These are phyloP conservation scores for Cynanchum wilfordii DNA, from an alignment of 257 asterid species.

Conservation along the genomic window DNA sequence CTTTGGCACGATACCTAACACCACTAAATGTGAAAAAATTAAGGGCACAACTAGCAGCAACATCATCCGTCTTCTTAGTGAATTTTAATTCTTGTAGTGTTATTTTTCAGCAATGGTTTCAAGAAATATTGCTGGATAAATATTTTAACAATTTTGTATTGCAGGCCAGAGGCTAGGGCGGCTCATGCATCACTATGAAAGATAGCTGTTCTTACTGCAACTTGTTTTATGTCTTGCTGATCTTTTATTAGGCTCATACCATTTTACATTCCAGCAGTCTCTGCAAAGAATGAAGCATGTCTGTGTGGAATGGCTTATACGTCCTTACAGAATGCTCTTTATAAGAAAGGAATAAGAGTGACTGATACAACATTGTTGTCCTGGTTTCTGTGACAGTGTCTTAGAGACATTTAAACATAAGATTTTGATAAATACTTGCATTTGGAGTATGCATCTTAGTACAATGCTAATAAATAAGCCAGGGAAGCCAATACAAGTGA, in stretches of 20 bases:
- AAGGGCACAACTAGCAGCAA: not conserved
- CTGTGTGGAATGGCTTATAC: not conserved
- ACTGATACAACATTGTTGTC: not conserved
- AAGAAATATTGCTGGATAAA: not conserved
- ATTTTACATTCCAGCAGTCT: not conserved
- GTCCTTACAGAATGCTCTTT: not conserved
- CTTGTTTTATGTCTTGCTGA: not conserved
- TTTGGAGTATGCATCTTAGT: not conserved
- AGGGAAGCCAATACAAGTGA: conserved; percentile 20
- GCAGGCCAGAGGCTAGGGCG: conserved; percentile 17
- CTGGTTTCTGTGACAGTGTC: not conserved
- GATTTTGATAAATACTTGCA: not conserved
- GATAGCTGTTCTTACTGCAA: not conserved
- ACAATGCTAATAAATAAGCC: conserved; percentile 17
- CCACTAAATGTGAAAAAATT: too few relatives aligned
- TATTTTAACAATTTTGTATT: not conserved
- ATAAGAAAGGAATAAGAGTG: not conserved
- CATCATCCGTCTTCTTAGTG: not conserved
- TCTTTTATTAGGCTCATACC: too few relatives aligned
- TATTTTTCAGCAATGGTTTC: not conserved
- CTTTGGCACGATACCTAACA: not conserved
- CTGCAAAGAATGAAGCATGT: not conserved
- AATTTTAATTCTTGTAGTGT: too few relatives aligned
- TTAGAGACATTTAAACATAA: not conserved
- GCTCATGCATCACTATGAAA: conserved; percentile 14